Evolutionary conservation across 2,329 filamentous ascomycete genomes (phyloP), one percentile per base, ranked within the genome.

Genomic region (Karstenula rhodostoma): DNA sequence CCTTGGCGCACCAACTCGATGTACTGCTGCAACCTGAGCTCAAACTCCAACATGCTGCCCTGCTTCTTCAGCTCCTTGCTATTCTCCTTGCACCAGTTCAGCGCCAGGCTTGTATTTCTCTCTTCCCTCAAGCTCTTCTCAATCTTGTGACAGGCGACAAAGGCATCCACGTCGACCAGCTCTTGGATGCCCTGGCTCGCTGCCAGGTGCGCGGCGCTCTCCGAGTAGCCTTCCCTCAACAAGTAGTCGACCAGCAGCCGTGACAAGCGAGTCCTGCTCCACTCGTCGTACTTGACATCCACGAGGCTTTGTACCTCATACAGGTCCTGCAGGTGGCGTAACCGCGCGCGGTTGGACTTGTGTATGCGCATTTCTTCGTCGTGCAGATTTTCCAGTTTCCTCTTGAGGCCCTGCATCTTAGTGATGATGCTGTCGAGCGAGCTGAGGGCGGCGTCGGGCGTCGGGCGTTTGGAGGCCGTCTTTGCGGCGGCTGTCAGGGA

Each of bases 41-140:
- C 92, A 73, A 97, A 96, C 78, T 99, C 95, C 17, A 99, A 85
- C 67, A 90, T 91, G 72, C 90, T 93, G 85, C 92, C 90, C 79
- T 92, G 90, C 83, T 95, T 96, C 73, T 93, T 91, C 61, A 99
- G 81, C 64, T 94, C 91, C 71, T 94, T 94, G 78, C 96, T 95
- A 78, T 97, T 97, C 72, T 98, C 94, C 17, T 85, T 87, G 76
- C 95, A 97, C 95, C 95, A 99, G 13, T 88, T 86, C 57, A 99
- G 79, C 23, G 93, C 94, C 70, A 96, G 91, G 37, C 85, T 84
- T 4, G 94, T 90, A 67, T 88, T 91, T 33, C 89, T 88, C 17
- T 74, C 72, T 42, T 84, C 84, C 46, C 86, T 81, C 61, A 99
- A 80, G 62, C 89, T 91, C 69, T 89, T 85, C 60, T 92, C 88